These are phyloP conservation scores for Calonectria hongkongensis DNA, from an alignment of 2,329 filamentous ascomycete species.

Conservation along the genomic window DNA sequence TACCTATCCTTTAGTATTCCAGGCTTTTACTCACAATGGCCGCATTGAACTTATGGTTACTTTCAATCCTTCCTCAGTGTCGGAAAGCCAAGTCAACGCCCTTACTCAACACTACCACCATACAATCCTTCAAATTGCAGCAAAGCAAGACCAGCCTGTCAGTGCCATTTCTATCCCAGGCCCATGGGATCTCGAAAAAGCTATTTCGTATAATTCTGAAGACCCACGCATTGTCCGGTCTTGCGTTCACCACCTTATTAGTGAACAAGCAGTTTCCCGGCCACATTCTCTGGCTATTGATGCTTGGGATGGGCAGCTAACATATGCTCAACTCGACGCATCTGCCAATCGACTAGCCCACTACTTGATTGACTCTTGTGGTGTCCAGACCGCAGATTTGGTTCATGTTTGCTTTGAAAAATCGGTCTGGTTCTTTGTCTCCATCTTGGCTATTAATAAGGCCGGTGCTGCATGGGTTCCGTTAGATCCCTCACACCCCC, in stretches of 20 bases:
- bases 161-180: not conserved
- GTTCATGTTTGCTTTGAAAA: slow-evolving; percentile 53
- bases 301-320: slow-evolving; percentile 50
- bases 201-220: not conserved
- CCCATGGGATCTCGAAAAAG: not conserved
- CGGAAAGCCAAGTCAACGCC: not conserved
- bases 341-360: slow-evolving; percentile 35
- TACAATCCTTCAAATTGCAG: not conserved
- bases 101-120: not conserved
- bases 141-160: not conserved
- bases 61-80: slow-evolving; percentile 6
- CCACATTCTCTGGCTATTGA: slow-evolving; percentile 25
- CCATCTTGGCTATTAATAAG: slow-evolving; percentile 52
- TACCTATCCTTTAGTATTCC: slow-evolving; percentile 19
- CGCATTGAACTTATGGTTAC: slow-evolving; percentile 7
- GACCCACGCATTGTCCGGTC: not conserved
- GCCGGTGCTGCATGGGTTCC: slow-evolving; percentile 52
- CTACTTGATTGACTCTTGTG: slow-evolving; percentile 21
- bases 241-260: slow-evolving; percentile 31
- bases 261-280: not conserved
- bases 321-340: slow-evolving; percentile 30
- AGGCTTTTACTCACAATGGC: slow-evolving; percentile 19
- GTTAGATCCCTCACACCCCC: slow-evolving; percentile 49
- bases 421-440: slow-evolving; percentile 48
- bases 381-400: slow-evolving; percentile 28